Evolutionary conservation across 495 filamentous ascomycete species (phyloP), one percentile per base, ranked within the genome.

Genomic region (Neurospora sp.): DNA sequence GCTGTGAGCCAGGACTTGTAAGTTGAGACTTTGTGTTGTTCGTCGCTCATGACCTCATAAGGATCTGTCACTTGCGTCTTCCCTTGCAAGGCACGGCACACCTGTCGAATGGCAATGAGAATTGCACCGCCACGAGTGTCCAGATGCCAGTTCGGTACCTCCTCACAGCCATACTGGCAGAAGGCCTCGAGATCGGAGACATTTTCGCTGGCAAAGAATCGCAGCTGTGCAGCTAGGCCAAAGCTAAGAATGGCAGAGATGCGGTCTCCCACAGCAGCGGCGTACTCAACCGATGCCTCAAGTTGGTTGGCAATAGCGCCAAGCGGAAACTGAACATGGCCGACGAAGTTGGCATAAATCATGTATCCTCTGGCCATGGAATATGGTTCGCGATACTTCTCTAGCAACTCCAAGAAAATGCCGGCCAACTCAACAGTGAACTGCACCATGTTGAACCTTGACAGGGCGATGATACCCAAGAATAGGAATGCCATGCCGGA

Each of bases 71-170:
- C 85, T n/a, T 85, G 83, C 0, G 94, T 97, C 80, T 94, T 97
- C 44, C 94, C 94, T 83, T 95, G 92, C 39, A 97, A 81, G 20
- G 94, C 92, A 18, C 93, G 87, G 69, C 88, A 88, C 71, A 90
- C 90, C 82, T 97, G 93, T 75, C 90, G 83, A 16, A 92, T 86
- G 27, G 89, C 85, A 72, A 93, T 86, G 12, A 96, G 85, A 75
- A 92, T 85, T 8, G 89, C 89, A 12, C 94, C 94, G 18, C 93
- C 94, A 38, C 93, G 88, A n/a, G 91, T 89, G 80, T 96, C 93
- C 62, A 87, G 83, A 39, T 86, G 79, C 93, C 92, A 97, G 46
- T 88, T 87, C 1, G 87, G 89, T 69, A 94, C 88, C 71, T 96
- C 94, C 73, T 94, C 91, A 8, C 91, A 90, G 23, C 88, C 87